phyloP scores from a whole-genome alignment of 345 rosid species.

The Syzygium grande region DNA sequence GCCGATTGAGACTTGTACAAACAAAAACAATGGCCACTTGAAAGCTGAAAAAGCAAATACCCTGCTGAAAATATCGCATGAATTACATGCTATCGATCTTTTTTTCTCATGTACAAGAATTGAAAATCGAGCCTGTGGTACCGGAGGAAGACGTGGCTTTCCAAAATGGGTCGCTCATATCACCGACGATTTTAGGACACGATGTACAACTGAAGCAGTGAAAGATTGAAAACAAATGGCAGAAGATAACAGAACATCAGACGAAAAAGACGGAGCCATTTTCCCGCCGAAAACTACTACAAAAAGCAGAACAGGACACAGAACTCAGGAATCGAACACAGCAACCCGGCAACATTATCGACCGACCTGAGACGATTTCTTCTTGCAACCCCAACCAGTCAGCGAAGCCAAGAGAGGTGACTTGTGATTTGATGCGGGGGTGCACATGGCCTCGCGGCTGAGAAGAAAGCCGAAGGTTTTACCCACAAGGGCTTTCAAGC shows the following conservation, averaged over 20 bases:
- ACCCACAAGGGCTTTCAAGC: neutral
- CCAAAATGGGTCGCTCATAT: neutral
- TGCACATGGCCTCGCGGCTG: neutral
- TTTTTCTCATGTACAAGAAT: neutral
- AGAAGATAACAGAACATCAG: neutral
- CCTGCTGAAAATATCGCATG: neutral
- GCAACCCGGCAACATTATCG: neutral
- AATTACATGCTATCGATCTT: neutral
- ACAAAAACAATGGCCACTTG: neutral
- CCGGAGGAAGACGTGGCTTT: neutral
- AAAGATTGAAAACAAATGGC: neutral
- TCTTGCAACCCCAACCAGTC: neutral
- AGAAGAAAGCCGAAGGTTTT: neutral
- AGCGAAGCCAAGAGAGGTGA: neutral
- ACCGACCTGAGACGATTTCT: neutral
- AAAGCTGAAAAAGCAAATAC: neutral
- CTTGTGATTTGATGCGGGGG: neutral
- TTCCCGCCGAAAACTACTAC: neutral
- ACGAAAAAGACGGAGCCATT: neutral
- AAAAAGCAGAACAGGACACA: neutral
- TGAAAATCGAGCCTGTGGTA: neutral
- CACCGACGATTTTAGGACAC: neutral
- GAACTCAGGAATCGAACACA: neutral
- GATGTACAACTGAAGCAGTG: neutral
- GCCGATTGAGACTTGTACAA: neutral